Percentiles rank a stretch among this genome's conserved stretches.
Evolutionary conservation across 192 early-diverging fungal species (phyloP).

Genomic region (Linnemannia schmuckeri): DNA sequence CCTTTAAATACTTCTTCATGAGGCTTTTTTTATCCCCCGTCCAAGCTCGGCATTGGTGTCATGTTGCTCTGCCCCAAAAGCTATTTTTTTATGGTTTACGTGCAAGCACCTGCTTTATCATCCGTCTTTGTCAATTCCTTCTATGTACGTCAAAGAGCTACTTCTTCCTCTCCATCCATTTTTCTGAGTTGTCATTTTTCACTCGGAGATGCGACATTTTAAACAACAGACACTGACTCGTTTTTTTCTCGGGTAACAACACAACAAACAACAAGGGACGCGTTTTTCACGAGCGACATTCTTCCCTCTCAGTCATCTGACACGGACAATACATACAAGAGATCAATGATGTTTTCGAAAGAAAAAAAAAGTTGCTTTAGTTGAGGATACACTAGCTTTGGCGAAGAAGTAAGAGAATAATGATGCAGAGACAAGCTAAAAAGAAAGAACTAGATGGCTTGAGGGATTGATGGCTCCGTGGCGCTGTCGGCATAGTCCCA

Average conservation of each 20-base stretch:
- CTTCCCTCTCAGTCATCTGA: neutral
- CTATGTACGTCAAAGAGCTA: neutral
- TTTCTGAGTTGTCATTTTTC: slow-evolving; percentile 2
- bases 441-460: neutral
- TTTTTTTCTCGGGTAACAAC: neutral
- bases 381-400: neutral
- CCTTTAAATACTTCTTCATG: neutral
- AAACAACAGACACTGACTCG: neutral
- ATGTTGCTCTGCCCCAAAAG: neutral
- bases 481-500: slow-evolving; percentile 60
- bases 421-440: neutral
- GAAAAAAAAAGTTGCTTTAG: neutral
- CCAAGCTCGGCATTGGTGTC: neutral
- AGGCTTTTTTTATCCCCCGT: neutral
- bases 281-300: neutral
- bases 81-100: neutral
- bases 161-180: neutral
- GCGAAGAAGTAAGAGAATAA: neutral
- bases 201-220: slow-evolving; percentile 6
- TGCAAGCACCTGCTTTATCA: neutral
- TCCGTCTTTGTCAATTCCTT: neutral
- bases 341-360: neutral
- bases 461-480: neutral
- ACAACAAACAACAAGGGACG: neutral
- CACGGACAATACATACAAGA: neutral